Base-by-base conservation (phyloP, 768 basidiomycete species). In the Sarcomyxa edulis region DNA sequence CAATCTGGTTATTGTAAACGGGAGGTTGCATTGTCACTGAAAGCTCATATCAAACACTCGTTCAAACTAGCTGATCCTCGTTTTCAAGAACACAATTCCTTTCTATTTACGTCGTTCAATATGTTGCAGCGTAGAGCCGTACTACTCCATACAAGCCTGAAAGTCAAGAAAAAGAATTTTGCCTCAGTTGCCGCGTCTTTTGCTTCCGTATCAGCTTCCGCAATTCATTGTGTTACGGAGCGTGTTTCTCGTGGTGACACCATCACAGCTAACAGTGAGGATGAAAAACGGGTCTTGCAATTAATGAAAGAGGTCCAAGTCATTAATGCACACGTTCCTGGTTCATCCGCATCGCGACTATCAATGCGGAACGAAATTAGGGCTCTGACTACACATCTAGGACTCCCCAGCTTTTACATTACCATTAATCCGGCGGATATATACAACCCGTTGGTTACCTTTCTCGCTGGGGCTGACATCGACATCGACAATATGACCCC, bases 361-460 rank as follows among this genome's bases (percentile, higher is more conserved):
- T 23, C 24, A 0, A 58, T 61, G 49, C 34, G 61, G 0, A 71
- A 71, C 56, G 59, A 71, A 44, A 67, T 69, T 15, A 33, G 55
- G 3, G 54, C 34, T 1, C 22, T 69, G 10, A 66, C 61, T 26
- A 50, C 55, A 5, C 44, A 52, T 1, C 42, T 56, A n/a, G 67
- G 70, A 0, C 7, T 65, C 1, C 69, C 67, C 4, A 60, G 47
- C 16, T 65, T 72, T 20, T 74, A 55, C 42, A 37, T 74, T 1
- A 74, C 70, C 0, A 57, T 70, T 4, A 72, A 72, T 51, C 70
- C 70, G 15, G 58, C 60, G 12, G 67, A 69, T 39, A 47, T 66
- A 0, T 57, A 66, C 24, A 68, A 64, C 48, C 68, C 68, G 1
- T 2, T 73, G 3, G 55, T 74, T 1, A 58, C 60, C 23, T 58